Conservation (phyloP, 352 stramenopile species). For the Phytophthora europaea region DNA sequence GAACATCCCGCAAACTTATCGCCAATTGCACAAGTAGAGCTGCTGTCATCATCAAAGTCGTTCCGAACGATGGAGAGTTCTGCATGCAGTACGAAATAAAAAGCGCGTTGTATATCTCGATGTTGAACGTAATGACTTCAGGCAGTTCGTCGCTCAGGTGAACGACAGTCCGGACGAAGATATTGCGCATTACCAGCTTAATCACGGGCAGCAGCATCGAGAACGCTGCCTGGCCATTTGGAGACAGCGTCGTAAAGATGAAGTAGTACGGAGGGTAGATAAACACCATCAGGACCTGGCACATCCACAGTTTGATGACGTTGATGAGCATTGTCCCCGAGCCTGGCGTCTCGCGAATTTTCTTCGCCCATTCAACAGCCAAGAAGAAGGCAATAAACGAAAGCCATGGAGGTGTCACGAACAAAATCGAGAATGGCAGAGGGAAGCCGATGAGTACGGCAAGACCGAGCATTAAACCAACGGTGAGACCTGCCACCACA, state of each 20-base stretch:
- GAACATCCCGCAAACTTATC: constrained; percentile 27
- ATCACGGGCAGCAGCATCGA: constrained; percentile 31
- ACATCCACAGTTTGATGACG: constrained; percentile 28
- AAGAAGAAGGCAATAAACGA: constrained; percentile 19
- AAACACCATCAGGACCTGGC: constrained; percentile 21
- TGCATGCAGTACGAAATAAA: constrained; percentile 45
- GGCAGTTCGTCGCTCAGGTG: constrained; percentile 34
- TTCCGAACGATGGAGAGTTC: constrained; percentile 32
- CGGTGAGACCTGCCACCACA: constrained; percentile 7
- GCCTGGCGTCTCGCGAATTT: constrained; percentile 19
- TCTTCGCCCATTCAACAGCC: constrained; percentile 19
- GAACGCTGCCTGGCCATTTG: constrained; percentile 14
- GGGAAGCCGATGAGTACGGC: constrained; percentile 18
- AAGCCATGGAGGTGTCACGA: constrained; percentile 19
- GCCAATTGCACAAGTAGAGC: constrained; percentile 17
- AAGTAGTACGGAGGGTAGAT: constrained; percentile 39
- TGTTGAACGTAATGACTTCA: constrained; percentile 34
- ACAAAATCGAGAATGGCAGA: constrained; percentile 34
- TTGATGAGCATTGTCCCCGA: constrained; percentile 14
- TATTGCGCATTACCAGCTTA: constrained; percentile 27
- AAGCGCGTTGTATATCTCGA: constrained; percentile 37
- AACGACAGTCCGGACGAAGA: constrained; percentile 21
- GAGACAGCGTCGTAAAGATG: constrained; percentile 27
- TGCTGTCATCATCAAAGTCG: constrained; percentile 19
- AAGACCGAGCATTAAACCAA: constrained; percentile 13